Percentiles rank a stretch among this genome's conserved stretches.
Conservation (phyloP, 2,329 filamentous ascomycete genomes). For the Chaetomium olivaceum region DNA sequence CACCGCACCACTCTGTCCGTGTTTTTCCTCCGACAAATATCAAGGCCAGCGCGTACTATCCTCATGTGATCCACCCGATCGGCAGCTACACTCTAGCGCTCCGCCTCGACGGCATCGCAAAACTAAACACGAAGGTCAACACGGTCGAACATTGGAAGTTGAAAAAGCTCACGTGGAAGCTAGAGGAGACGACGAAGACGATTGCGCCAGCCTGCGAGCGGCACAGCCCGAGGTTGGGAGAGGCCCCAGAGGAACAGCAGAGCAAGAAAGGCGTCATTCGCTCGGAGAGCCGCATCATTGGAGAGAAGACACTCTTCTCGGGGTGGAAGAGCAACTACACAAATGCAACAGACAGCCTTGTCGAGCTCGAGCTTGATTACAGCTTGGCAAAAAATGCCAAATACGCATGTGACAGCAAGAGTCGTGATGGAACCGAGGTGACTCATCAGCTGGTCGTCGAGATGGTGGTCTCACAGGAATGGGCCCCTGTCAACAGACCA, state of each 20-base stretch:
- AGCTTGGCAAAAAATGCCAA: constrained; percentile 57
- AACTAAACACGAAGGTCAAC: constrained; percentile 65
- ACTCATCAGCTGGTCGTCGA: constrained; percentile 86
- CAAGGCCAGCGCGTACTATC: constrained; percentile 79
- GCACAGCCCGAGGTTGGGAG: constrained; percentile 60
- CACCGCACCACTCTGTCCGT: constrained; percentile 84
- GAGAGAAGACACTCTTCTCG: constrained; percentile 75
- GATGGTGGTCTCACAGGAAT: constrained; percentile 92
- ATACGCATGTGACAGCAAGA: constrained; percentile 76
- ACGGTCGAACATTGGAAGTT: constrained; percentile 82
- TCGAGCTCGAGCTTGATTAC: constrained; percentile 83
- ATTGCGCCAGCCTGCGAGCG: constrained; percentile 77
- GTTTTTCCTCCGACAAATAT: constrained; percentile 97
- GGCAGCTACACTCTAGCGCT: constrained; percentile 78
- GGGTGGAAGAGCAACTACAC: constrained; percentile 82
- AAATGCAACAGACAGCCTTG: constrained; percentile 53
- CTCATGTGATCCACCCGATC: constrained; percentile 81
- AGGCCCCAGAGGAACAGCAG: constrained; percentile 43
- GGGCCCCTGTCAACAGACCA: constrained; percentile 68
- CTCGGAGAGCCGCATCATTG: constrained; percentile 74
- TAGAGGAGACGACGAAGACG: constrained; percentile 83
- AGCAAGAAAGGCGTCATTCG: constrained; percentile 68
- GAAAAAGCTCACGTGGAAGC: constrained; percentile 87
- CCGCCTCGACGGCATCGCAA: constrained; percentile 82
- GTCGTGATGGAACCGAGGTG: constrained; percentile 72